A percentile compares a stretch with the other conserved stretches of the same genome.
Conservation (phyloP, 495 filamentous ascomycete genomes). For the Xylaria telfairii region DNA sequence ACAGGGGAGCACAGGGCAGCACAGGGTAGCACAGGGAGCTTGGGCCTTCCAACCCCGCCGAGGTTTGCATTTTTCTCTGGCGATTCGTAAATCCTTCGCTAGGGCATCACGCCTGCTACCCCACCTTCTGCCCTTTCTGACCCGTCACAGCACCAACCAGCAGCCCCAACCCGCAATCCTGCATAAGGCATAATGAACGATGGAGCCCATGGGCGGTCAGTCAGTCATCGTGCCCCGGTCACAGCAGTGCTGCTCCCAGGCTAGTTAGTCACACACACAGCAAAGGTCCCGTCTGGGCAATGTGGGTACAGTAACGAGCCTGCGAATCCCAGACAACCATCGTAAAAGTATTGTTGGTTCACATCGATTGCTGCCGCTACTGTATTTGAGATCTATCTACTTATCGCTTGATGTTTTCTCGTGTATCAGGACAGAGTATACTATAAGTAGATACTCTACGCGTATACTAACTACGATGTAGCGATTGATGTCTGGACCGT, state of each 20-base stretch:
- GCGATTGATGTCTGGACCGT: too few relatives aligned
- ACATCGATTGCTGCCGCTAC: slow-evolving; percentile 1
- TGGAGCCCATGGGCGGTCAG: slow-evolving; percentile 1
- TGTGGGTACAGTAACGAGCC: background rate
- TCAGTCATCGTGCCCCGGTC: too few relatives aligned
- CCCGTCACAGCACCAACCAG: slow-evolving; percentile 16
- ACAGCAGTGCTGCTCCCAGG: too few relatives aligned
- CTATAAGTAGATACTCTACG: too few relatives aligned
- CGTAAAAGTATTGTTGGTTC: slow-evolving; percentile 2
- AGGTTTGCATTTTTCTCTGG: background rate
- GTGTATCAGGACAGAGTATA: background rate
- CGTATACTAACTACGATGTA: too few relatives aligned
- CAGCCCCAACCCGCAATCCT: slow-evolving; percentile 11
- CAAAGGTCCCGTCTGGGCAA: slow-evolving; percentile 1
- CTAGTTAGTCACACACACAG: too few relatives aligned
- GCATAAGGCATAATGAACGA: slow-evolving; percentile 8
- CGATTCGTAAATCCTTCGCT: slow-evolving; percentile 18
- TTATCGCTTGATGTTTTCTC: too few relatives aligned
- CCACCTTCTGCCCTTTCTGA: slow-evolving; percentile 3
- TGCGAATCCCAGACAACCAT: background rate
- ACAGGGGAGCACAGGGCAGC: too few relatives aligned
- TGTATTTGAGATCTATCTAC: slow-evolving; percentile 5
- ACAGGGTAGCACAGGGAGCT: slow-evolving; percentile 15
- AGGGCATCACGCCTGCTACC: slow-evolving; percentile 5
- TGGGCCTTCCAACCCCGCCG: slow-evolving; percentile 24